phyloP scores from a whole-genome alignment of 805 yeast species.

The Priceomyces fermenticarens region DNA sequence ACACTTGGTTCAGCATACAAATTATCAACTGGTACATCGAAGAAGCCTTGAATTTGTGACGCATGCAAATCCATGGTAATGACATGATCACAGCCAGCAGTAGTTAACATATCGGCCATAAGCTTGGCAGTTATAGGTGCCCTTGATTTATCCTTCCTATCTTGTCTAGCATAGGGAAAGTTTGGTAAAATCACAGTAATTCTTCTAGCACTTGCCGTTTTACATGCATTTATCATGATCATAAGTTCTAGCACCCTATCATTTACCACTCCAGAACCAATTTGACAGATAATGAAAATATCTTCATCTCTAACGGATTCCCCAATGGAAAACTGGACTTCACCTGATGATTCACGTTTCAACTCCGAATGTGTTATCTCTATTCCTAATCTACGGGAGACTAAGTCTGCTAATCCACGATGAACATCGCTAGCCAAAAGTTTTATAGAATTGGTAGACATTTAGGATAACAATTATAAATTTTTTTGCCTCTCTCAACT shows the following conservation, averaged over 20 bases:
- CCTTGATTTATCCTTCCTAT: constrained; percentile 90
- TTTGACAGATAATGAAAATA: constrained; percentile 72
- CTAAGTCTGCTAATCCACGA: constrained; percentile 73
- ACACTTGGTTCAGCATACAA: constrained; percentile 93
- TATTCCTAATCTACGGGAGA: constrained; percentile 67
- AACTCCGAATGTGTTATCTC: constrained; percentile 67
- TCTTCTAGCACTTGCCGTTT: constrained; percentile 91
- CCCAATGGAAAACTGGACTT: constrained; percentile 67
- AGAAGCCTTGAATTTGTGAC: constrained; percentile 96
- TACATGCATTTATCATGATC: constrained; percentile 90
- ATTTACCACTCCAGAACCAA: constrained; percentile 78
- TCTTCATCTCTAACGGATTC: constrained; percentile 86
- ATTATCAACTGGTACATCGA: constrained; percentile 92
- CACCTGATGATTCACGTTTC: constrained; percentile 78
- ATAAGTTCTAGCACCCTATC: constrained; percentile 85
- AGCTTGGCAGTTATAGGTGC: constrained; percentile 96
- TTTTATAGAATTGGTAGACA: constrained; percentile 66
- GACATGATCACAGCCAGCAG: constrained; percentile 94
- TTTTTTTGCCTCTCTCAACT: background rate
- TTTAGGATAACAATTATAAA: constrained; percentile 14
- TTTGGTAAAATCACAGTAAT: constrained; percentile 94
- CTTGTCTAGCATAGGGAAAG: constrained; percentile 97
- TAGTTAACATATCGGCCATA: constrained; percentile 84
- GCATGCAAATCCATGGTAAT: constrained; percentile 98
- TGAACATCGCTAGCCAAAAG: constrained; percentile 71